Percentiles rank a stretch among this genome's conserved stretches.
These are phyloP conservation scores for Metschnikowia lachancei DNA, from an alignment of 805 yeast species.

Conservation along the genomic window DNA sequence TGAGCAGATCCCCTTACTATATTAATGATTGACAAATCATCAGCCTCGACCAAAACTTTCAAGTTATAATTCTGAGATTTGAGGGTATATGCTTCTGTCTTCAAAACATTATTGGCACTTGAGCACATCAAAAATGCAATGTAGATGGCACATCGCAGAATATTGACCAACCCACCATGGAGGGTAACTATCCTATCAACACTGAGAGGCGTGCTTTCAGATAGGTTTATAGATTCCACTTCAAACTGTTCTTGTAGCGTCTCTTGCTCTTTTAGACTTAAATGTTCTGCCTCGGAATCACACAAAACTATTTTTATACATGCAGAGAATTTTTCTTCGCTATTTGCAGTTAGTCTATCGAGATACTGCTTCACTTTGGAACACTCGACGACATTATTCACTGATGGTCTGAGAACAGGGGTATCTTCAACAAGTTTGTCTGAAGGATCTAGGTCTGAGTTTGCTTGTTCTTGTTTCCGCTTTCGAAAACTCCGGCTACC, in stretches of 20 bases:
- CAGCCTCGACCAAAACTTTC: conserved; percentile 14
- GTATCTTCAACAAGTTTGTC: conserved; percentile 4
- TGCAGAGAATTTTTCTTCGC: conserved; percentile 8
- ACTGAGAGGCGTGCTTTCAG: conserved; percentile 24
- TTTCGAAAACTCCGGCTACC: conserved; percentile 4
- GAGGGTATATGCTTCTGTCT: conserved; percentile 28
- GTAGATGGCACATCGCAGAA: conserved; percentile 27
- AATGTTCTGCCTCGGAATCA: conserved; percentile 27
- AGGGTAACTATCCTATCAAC: conserved; percentile 33
- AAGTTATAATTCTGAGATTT: conserved; percentile 31
- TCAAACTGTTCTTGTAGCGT: conserved; percentile 23
- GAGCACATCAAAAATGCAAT: conserved; percentile 27
- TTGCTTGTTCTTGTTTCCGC: conserved; percentile 9
- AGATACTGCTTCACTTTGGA: conserved; percentile 27
- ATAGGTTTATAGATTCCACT: conserved; percentile 23
- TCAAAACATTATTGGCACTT: conserved; percentile 26
- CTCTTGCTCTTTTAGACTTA: conserved; percentile 17
- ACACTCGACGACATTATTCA: conserved; percentile 22
- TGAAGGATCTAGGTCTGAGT: neutral
- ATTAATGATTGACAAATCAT: conserved; percentile 4
- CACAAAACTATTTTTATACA: conserved; percentile 22
- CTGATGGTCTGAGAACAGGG: neutral
- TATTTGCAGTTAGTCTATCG: conserved; percentile 17
- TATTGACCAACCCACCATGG: conserved; percentile 25
- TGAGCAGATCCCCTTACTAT: conserved; percentile 4